These are phyloP conservation scores for Benincasa hispida DNA, from an alignment of 306 rosid species.

Conservation along the genomic window DNA sequence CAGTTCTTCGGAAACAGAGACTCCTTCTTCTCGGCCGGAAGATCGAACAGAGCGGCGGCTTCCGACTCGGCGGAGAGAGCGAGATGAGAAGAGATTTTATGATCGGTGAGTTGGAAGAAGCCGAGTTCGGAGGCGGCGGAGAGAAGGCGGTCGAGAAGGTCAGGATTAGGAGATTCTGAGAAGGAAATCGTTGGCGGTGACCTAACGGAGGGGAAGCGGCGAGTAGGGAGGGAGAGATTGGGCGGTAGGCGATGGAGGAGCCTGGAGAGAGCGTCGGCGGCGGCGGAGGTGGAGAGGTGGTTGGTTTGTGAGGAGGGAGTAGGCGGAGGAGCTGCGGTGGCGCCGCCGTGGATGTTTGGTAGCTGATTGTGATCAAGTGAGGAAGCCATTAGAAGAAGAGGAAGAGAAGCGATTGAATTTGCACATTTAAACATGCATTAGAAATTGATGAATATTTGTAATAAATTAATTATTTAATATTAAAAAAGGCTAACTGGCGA, in stretches of 20 bases:
- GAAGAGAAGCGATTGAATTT: too few relatives aligned
- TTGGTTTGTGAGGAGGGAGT: slow-evolving; percentile 42
- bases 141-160: slow-evolving; percentile 12
- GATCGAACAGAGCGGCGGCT: slow-evolving; percentile 46
- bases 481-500: too few relatives aligned
- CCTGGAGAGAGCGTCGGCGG: slow-evolving; percentile 58
- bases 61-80: slow-evolving; percentile 72
- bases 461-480: neutral
- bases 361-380: slow-evolving; percentile 37
- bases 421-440: neutral
- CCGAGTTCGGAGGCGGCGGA: slow-evolving; percentile 38
- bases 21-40: slow-evolving; percentile 29
- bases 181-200: slow-evolving; percentile 43
- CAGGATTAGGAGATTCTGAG: slow-evolving; percentile 14
- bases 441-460: neutral
- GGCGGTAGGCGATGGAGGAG: slow-evolving; percentile 80
- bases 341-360: slow-evolving; percentile 33
- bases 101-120: slow-evolving; percentile 53
- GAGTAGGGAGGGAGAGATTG: slow-evolving; percentile 52
- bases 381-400: slow-evolving; percentile 34
- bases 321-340: slow-evolving; percentile 91
- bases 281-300: slow-evolving; percentile 24
- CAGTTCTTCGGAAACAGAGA: slow-evolving; percentile 37
- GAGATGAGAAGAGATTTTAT: slow-evolving; percentile 36
- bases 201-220: slow-evolving; percentile 29